phyloP scores from a whole-genome alignment of 2,329 filamentous ascomycete genomes.

The Corynespora cassiicola region DNA sequence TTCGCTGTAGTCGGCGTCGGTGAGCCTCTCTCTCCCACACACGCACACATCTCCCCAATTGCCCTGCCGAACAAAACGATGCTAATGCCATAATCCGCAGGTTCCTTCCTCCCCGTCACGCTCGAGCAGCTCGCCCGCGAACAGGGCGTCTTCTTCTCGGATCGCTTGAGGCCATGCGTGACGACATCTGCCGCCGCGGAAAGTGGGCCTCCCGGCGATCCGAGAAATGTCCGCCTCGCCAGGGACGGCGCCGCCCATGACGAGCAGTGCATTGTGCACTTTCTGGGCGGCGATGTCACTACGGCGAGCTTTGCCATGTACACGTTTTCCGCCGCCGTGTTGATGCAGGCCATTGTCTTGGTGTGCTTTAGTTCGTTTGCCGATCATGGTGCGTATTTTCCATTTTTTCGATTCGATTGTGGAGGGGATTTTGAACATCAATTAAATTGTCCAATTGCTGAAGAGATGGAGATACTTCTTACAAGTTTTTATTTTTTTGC shows the following conservation, averaged over 20 bases:
- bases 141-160: slow-evolving; percentile 81
- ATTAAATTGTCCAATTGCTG: too few relatives aligned
- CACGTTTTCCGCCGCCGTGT: slow-evolving; percentile 86
- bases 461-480: too few relatives aligned
- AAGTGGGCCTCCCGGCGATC: slow-evolving; percentile 30
- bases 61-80: background rate
- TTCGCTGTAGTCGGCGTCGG: slow-evolving; percentile 89
- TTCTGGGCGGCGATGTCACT: slow-evolving; percentile 82
- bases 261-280: slow-evolving; percentile 76
- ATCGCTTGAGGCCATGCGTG: slow-evolving; percentile 75
- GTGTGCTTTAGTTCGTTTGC: slow-evolving; percentile 93
- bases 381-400: slow-evolving; percentile 74
- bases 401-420: too few relatives aligned
- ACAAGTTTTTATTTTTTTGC: background rate
- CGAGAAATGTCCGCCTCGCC: slow-evolving; percentile 13
- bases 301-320: slow-evolving; percentile 96
- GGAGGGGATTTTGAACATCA: too few relatives aligned
- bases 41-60: slow-evolving; percentile 1
- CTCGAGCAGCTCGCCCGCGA: slow-evolving; percentile 90
- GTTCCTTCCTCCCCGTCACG: slow-evolving; percentile 90
- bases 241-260: slow-evolving; percentile 24
- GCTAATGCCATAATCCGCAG: slow-evolving; percentile 50
- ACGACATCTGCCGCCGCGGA: slow-evolving; percentile 63
- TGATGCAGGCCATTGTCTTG: slow-evolving; percentile 85
- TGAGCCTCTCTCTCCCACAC: slow-evolving; percentile 57